phyloP scores from a whole-genome alignment of 2,329 filamentous ascomycete genomes.

The Cylindrodendrum hubeiense region DNA sequence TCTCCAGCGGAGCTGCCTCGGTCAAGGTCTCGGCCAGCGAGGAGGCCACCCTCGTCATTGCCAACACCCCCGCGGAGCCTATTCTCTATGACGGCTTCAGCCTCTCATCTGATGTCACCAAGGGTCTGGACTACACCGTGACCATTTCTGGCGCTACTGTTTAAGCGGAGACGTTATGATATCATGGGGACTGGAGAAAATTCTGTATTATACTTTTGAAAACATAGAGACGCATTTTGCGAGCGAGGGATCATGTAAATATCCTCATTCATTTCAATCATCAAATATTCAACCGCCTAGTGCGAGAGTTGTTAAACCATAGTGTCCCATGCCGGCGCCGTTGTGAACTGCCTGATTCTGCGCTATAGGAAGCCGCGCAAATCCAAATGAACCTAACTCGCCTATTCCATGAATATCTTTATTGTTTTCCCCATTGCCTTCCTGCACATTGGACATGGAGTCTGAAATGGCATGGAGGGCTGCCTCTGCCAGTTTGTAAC shows the following conservation, averaged over 20 bases:
- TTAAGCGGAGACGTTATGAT: neutral
- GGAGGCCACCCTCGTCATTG: conserved; percentile 60
- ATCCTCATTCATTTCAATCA: too few relatives aligned
- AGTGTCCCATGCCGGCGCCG: too few relatives aligned
- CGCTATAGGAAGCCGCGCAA: too few relatives aligned
- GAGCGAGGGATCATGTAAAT: neutral
- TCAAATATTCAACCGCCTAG: too few relatives aligned
- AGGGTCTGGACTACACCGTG: conserved; percentile 55
- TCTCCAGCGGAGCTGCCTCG: conserved; percentile 50
- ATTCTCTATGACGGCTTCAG: conserved; percentile 59
- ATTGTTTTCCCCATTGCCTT: conserved; percentile 14
- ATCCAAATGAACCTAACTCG: neutral
- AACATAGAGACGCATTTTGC: neutral
- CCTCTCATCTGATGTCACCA: conserved; percentile 50
- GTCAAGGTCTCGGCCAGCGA: conserved; percentile 53
- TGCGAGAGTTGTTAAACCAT: too few relatives aligned
- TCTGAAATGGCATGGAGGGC: neutral
- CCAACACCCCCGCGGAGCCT: conserved; percentile 59
- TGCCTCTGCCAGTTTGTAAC: conserved; percentile 12
- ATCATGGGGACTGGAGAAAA: neutral
- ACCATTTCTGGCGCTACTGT: conserved; percentile 48
- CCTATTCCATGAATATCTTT: neutral
- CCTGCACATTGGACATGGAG: conserved; percentile 21
- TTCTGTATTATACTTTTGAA: neutral
- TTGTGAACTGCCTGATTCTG: too few relatives aligned